Evolutionary conservation across 2,329 filamentous ascomycete genomes (phyloP), one percentile per base, ranked within the genome.

Genomic region (Aureobasidium zeae): DNA sequence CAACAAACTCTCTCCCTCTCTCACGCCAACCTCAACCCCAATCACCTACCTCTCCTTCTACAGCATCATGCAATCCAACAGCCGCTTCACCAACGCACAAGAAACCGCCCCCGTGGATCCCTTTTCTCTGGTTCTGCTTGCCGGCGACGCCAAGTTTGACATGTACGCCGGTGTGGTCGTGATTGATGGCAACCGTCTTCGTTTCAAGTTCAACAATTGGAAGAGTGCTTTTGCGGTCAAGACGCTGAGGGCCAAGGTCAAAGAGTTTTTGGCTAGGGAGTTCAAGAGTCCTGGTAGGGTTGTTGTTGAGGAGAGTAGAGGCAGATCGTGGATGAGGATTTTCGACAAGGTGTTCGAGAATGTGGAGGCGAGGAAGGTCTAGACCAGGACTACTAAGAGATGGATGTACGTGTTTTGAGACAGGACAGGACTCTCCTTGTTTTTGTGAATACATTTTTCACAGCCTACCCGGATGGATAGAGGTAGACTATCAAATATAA

Each of bases 51-150:
- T 98, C 32, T 91, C 85, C 1, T 98, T 94, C 62, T 96, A 96
- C 65, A 84, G 94, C 60, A 94, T 96, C 51, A 94, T 96, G 86
- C 88, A 95, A 62, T 83, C 83, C 2, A 87, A 69, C 66, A 85
- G 80, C 73, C 74, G 73, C 48, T 81, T 83, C 55, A 86, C 89
- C 52, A 93, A 94, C 51, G 91, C 91, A 1, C 88, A 95, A 52
- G 86, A 94, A 58, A 93, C 86, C 1, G 54, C 55, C 49, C 64
- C 44, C 54, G 66, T 2, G 85, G 81, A 9, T 33, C 81, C 87
- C 31, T 83, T 95, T 51, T 79, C 87, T 9, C 76, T 95, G 52
- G 79, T 83, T 12, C 67, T 98, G 20, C 73, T 95, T 41, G 91
- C 87, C 47, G 91, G 88, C 25, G 89, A 96, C 49, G 81, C 85